Conservation (phyloP, 371 early-diverging fungal species). For the Syncephalastrum racemosum region DNA sequence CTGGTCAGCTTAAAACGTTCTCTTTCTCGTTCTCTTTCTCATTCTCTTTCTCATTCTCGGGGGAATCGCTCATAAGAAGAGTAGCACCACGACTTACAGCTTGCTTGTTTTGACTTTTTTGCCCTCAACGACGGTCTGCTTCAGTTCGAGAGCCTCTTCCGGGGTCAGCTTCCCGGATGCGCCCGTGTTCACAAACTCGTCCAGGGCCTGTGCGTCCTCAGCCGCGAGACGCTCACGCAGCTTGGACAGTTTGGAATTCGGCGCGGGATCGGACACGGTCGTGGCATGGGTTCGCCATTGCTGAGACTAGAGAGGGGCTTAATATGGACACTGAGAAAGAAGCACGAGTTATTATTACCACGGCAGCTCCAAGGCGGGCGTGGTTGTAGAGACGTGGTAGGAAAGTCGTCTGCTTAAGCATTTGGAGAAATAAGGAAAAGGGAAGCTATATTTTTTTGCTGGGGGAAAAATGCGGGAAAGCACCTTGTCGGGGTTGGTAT, state of each 20-base stretch:
- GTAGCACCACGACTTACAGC: conserved; percentile 26
- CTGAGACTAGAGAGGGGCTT: conserved; percentile 6
- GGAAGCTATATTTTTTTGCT: too few relatives aligned
- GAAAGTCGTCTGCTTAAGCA: too few relatives aligned
- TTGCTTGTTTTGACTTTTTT: conserved; percentile 45
- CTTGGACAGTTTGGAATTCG: conserved; percentile 44
- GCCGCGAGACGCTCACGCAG: conserved; percentile 43
- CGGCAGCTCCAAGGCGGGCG: too few relatives aligned
- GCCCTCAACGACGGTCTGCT: conserved; percentile 54
- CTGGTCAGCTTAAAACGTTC: background rate
- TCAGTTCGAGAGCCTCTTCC: conserved; percentile 66
- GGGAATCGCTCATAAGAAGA: too few relatives aligned
- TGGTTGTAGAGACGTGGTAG: too few relatives aligned
- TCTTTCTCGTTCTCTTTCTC: background rate
- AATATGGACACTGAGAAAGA: too few relatives aligned
- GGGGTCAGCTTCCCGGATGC: conserved; percentile 54
- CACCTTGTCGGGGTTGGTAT: too few relatives aligned
- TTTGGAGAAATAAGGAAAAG: too few relatives aligned
- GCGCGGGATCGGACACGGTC: conserved; percentile 28
- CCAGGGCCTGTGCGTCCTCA: conserved; percentile 61
- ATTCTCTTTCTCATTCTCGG: background rate
- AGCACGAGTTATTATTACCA: too few relatives aligned
- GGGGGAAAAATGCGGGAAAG: too few relatives aligned
- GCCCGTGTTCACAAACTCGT: conserved; percentile 67
- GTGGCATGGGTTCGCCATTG: conserved; percentile 28